A percentile compares a stretch with the other conserved stretches of the same genome.
phyloP scores from a whole-genome alignment of 306 rosid genomes.

The Fragaria iinumae region DNA sequence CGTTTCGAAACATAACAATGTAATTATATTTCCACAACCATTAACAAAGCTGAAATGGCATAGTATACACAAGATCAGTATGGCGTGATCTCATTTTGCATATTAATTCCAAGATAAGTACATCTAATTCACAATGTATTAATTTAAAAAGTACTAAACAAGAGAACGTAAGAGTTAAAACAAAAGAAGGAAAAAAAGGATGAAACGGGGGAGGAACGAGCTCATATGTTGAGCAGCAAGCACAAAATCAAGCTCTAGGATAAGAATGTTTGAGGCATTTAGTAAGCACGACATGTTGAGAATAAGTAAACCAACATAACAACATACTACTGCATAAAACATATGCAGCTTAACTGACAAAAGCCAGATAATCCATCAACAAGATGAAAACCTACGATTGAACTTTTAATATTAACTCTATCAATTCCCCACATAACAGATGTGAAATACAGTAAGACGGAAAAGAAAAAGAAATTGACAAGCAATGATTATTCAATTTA shows the following conservation, averaged over 20 bases:
- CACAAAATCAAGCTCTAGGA: background rate
- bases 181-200: no score
- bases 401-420: background rate
- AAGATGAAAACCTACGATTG: background rate
- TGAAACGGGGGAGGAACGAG: background rate
- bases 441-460: background rate
- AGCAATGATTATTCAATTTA: background rate
- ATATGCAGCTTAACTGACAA: constrained; percentile 9
- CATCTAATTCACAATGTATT: background rate
- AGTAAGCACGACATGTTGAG: background rate
- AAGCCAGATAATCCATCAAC: background rate
- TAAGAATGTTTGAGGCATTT: background rate
- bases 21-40: background rate
- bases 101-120: background rate
- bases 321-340: background rate
- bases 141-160: background rate
- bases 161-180: background rate
- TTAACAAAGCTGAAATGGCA: background rate
- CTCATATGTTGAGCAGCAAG: background rate
- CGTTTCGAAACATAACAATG: background rate
- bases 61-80: background rate
- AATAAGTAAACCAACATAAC: background rate
- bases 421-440: background rate
- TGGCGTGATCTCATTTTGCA: background rate
- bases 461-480: background rate